Evolutionary conservation across 148 eudicot genomes (phyloP).

Genomic region (Polygonum maritimum): DNA sequence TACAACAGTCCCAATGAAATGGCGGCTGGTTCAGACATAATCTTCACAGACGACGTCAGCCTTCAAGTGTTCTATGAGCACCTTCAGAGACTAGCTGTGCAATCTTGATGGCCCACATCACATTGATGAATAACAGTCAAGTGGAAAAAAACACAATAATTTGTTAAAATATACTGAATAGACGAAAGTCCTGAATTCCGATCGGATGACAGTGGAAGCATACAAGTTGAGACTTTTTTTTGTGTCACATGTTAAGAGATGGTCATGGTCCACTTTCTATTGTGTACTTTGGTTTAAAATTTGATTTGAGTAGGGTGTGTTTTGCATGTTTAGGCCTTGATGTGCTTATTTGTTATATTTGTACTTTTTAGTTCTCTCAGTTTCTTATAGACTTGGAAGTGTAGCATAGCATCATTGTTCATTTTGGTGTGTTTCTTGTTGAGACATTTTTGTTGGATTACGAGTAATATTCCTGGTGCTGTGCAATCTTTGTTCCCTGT

Average conservation of each 20-base stretch:
- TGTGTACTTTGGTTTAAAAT: not conserved
- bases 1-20: conserved; percentile 66
- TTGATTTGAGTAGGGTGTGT: not conserved
- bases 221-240: conserved; percentile 1
- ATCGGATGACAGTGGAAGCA: not conserved
- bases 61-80: conserved; percentile 92
- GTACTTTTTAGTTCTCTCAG: not conserved
- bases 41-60: conserved; percentile 92
- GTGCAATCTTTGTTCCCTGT: not conserved
- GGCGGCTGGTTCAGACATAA: conserved; percentile 81
- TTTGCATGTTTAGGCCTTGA: not conserved
- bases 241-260: conserved; percentile 5
- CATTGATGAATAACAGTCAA: not conserved
- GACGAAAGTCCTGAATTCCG: not conserved
- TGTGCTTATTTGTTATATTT: conserved; percentile 1
- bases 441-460: not conserved
- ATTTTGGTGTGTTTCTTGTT: not conserved
- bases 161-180: conserved; percentile 4
- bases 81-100: conserved; percentile 94
- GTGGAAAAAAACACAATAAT: not conserved
- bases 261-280: not conserved
- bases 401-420: conserved; percentile 1
- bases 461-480: not conserved
- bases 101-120: conserved; percentile 37
- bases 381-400: not conserved